Evolutionary conservation across 2,329 filamentous ascomycete genomes (phyloP).

Genomic region (Aureobasidium vineae): DNA sequence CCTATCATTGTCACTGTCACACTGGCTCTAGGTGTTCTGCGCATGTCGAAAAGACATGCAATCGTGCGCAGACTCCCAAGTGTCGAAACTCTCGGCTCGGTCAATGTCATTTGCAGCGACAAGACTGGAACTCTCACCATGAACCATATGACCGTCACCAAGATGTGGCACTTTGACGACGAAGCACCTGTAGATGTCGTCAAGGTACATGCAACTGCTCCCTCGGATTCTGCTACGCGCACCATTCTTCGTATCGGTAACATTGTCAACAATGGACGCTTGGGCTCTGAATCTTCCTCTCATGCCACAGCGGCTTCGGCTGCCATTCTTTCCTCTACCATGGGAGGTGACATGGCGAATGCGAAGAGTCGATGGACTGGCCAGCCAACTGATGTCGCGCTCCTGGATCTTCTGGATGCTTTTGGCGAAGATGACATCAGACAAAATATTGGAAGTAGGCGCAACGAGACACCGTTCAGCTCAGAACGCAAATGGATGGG

Average conservation of each 20-base stretch:
- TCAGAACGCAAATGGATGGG: slow-evolving; percentile 99
- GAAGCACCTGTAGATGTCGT: slow-evolving; percentile 58
- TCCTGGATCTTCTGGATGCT: slow-evolving; percentile 86
- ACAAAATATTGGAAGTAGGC: slow-evolving; percentile 76
- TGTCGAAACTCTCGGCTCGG: slow-evolving; percentile 95
- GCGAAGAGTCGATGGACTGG: slow-evolving; percentile 89
- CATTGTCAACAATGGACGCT: slow-evolving; percentile 88
- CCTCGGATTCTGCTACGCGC: slow-evolving; percentile 70
- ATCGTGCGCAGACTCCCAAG: slow-evolving; percentile 95
- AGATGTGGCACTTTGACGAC: slow-evolving; percentile 87
- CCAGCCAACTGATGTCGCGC: slow-evolving; percentile 96
- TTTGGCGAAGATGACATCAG: slow-evolving; percentile 91
- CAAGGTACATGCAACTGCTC: slow-evolving; percentile 51
- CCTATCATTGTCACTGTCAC: slow-evolving; percentile 99
- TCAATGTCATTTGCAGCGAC: slow-evolving; percentile 99
- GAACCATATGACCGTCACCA: slow-evolving; percentile 97
- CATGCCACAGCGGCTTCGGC: slow-evolving; percentile 66
- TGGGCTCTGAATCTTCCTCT: slow-evolving; percentile 66
- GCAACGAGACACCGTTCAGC: slow-evolving; percentile 89
- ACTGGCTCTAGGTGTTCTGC: slow-evolving; percentile 86
- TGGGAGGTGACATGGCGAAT: slow-evolving; percentile 59
- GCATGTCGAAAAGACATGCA: slow-evolving; percentile 92
- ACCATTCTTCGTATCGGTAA: slow-evolving; percentile 90
- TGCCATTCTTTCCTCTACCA: slow-evolving; percentile 81
- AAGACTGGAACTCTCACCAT: slow-evolving; percentile 96